Conservation (phyloP, 2,329 filamentous ascomycete genomes). For the Fusarium mundagurra region DNA sequence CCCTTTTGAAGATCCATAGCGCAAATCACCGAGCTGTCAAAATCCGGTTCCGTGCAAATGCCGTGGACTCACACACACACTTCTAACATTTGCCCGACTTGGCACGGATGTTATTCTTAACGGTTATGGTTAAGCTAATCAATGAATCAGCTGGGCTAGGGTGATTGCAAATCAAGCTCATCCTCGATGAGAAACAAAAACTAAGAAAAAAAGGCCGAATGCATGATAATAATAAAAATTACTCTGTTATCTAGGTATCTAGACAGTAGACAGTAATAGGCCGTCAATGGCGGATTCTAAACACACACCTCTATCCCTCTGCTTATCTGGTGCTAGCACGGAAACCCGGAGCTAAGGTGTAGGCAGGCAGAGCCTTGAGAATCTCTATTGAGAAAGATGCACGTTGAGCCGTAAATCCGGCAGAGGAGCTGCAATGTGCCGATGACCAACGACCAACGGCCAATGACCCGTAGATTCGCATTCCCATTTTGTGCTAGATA, state of each 20-base stretch:
- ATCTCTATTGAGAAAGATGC: background rate
- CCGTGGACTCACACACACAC: constrained; percentile 1
- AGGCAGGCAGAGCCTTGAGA: constrained; percentile 4
- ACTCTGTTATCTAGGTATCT: background rate
- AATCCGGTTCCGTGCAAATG: constrained; percentile 15
- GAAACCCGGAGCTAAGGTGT: constrained; percentile 22
- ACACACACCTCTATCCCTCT: constrained; percentile 13
- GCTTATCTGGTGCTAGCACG: constrained; percentile 8
- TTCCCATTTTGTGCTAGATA: background rate
- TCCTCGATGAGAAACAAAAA: background rate
- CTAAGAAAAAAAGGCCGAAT: constrained; percentile 5
- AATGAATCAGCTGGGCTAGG: background rate
- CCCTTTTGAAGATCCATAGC: constrained; percentile 13
- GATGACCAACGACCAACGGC: constrained; percentile 20
- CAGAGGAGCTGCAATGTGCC: constrained; percentile 13
- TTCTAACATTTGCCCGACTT: background rate
- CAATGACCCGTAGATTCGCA: background rate
- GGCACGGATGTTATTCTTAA: constrained; percentile 20
- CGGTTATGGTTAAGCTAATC: constrained; percentile 9
- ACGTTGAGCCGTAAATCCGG: constrained; percentile 42
- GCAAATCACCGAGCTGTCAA: constrained; percentile 32
- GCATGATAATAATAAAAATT: background rate
- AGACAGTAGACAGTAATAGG: background rate
- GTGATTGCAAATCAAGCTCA: constrained; percentile 30
- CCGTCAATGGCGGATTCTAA: background rate